Percentiles rank a stretch among this genome's conserved stretches.
phyloP scores from a whole-genome alignment of 345 rosid species.

The Psidium guajava region DNA sequence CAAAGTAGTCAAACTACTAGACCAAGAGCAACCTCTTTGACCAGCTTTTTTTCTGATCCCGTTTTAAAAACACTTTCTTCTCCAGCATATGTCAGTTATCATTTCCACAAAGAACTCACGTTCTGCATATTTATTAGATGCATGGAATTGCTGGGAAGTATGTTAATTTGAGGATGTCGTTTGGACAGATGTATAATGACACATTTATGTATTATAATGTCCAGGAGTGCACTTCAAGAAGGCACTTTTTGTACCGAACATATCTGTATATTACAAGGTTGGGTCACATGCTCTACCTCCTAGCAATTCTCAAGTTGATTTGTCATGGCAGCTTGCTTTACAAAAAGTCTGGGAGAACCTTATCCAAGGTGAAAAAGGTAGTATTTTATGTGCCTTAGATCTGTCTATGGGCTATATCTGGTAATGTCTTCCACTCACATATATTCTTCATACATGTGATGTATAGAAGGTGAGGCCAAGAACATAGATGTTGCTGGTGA shows the following conservation, averaged over 20 bases:
- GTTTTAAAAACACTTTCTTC: not conserved
- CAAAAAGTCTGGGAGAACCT: constrained; percentile 79
- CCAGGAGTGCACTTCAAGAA: constrained; percentile 74
- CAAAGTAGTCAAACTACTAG: not conserved
- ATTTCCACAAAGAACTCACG: not conserved
- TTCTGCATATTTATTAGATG: not conserved
- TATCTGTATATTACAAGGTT: constrained; percentile 73
- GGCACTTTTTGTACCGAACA: constrained; percentile 84
- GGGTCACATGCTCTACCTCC: constrained; percentile 45
- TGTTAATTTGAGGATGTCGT: not conserved
- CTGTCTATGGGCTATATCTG: not conserved
- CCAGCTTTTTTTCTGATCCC: not conserved
- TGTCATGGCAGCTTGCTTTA: constrained; percentile 74
- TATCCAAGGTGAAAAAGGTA: not conserved
- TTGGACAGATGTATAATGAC: not conserved
- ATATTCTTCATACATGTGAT: not conserved
- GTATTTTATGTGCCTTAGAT: not conserved
- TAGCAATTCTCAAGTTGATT: constrained; percentile 37
- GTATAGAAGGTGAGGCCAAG: constrained; percentile 32
- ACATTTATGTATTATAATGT: not conserved
- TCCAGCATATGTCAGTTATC: not conserved
- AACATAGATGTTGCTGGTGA: constrained; percentile 27
- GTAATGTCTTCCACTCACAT: not conserved
- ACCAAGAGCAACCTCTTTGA: not conserved
- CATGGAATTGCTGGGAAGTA: not conserved